Conservation (phyloP, 164 flowering plant genomes). For the Cinnamomum micranthum region DNA sequence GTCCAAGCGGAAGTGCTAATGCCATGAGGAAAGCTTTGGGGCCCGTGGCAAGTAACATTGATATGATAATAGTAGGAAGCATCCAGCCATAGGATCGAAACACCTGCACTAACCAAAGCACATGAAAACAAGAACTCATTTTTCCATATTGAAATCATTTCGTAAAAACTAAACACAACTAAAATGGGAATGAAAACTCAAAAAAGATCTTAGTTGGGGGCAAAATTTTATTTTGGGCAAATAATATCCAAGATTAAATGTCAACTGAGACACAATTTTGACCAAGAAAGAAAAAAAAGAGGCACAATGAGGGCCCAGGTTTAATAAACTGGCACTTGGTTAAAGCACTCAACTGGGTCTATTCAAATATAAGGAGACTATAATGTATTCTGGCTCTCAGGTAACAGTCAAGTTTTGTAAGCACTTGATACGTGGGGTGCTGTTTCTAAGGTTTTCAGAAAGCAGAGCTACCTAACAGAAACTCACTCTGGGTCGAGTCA, state of each 20-base stretch:
- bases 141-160: neutral
- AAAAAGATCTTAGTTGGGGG: neutral
- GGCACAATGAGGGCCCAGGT: neutral
- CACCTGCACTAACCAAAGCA: constrained; percentile 45
- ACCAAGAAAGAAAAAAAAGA: too few species aligned
- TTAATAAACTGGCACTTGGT: neutral
- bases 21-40: constrained; percentile 78
- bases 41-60: constrained; percentile 53
- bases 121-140: neutral
- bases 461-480: neutral
- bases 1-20: constrained; percentile 57
- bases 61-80: constrained; percentile 55
- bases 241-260: neutral
- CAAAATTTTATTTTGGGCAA: neutral
- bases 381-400: neutral
- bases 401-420: neutral
- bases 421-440: neutral
- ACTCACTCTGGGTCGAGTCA: neutral
- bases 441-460: neutral
- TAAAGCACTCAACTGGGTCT: neutral
- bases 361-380: neutral
- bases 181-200: too few species aligned
- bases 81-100: constrained; percentile 68
- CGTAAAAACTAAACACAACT: too few species aligned
- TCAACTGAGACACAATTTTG: too few species aligned